Evolutionary conservation across 352 stramenopile genomes (phyloP), one percentile per base, ranked within the genome.

Genomic region (Phytophthora sp.): DNA sequence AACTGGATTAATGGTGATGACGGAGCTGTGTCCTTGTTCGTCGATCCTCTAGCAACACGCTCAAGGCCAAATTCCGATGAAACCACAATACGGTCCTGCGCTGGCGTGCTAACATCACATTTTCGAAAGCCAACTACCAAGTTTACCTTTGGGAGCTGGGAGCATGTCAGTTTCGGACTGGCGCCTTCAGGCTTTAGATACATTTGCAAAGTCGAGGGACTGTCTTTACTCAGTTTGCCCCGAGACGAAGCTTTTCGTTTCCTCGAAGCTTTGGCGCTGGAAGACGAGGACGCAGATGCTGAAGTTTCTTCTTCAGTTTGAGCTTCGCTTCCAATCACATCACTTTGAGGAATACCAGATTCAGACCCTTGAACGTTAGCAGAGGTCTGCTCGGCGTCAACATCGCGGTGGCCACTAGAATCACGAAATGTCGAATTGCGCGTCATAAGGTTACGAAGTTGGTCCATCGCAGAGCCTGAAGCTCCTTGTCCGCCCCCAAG

Each of bases 361-460:
- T 44, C 38, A 21, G 45, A 7, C 10, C 8, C 11, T 60, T 60
- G 54, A 13, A 41, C 17, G 3, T 24, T 20, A 30, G 20, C 10
- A 27, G 35, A 35, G 50, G 28, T 12, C 30, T 69, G 60, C 1
- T 66, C 65, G 12, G 26, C 28, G 7, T 66, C 41, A 4, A 62
- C 21, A 30, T 75, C 69, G 7, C 49, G 59, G 0, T 46, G 38
- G 15, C 37, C 45, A 42, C 54, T 71, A 11, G 55, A 21, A 2
- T 35, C 38, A 63, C 30, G 41, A 48, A 63, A 27, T 10, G 37
- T 24, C 8, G 74, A 72, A n/a, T 62, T 67, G 31, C 66, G 72
- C 10, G 74, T 80, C 49, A 84, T 74, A 34, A 84, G 52, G 34
- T 82, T 84, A 7, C 82, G 76, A 27, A 91, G 44, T 38, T 91